Evolutionary conservation across 805 yeast species (phyloP), one percentile per base, ranked within the genome.

Genomic region (Ogataea nitratoaversa): DNA sequence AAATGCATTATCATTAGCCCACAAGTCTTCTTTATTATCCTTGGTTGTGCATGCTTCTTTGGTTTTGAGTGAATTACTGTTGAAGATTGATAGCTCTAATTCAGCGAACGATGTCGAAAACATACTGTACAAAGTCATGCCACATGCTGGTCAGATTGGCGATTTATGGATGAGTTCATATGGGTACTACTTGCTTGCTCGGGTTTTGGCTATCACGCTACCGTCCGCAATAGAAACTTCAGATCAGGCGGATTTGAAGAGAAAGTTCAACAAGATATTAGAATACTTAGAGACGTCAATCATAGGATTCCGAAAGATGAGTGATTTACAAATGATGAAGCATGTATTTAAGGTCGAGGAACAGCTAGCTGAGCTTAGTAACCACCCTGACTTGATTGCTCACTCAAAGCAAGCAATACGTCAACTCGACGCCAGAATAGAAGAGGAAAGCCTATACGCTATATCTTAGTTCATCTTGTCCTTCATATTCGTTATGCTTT

Each of bases 1-100:
- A 5, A 76, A 75, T 44, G 68, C 78, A 37, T 57, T 82, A 2
- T 69, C 72, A 34, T 51, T 67, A 11, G 74, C 84, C 0, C 67
- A 68, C 17, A 52, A 57, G 4, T 65, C 73, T 8, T 77, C 82
- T 2, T 66, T 74, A 39, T 56, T 66, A 3, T 55, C 72, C 0
- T 54, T 74, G 8, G 56, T 70, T 1, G 65, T 72, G 1, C 78
- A 76, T 43, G 76, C 78, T 0, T 52, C 74, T 2, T 41, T 77
- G 6, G 55, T 70, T 3, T 56, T 84, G 20, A 62, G 73, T 19
- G 64, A 71, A 13, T 57, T 77, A 3, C 52, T 82, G 16, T 58
- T 70, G 31, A 58, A 60, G 9, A 50, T 72, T 37, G 71, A 67
- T 34, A 36, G 50, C 2, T 28, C 17, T 1, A 25, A 39, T 0